Conservation (phyloP, 2,329 filamentous ascomycete species). For the Colletotrichum australisinense region DNA sequence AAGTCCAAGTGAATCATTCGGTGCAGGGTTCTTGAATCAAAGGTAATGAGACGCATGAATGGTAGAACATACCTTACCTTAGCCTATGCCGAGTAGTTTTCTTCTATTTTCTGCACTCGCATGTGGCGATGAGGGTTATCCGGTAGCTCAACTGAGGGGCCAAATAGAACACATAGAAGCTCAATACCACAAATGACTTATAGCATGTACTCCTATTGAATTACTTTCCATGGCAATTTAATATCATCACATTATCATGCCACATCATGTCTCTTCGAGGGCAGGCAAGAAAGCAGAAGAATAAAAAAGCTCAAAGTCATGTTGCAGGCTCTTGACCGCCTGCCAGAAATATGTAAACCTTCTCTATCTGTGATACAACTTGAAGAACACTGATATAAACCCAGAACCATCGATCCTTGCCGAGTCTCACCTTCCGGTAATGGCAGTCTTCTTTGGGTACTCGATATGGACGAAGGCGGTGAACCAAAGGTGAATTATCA, state of each 20-base stretch:
- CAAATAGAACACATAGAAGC: too few species aligned
- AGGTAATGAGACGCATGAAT: neutral
- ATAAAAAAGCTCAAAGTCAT: neutral
- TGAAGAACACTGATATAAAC: neutral
- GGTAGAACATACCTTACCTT: too few species aligned
- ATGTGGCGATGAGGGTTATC: too few species aligned
- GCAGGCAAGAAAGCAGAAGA: neutral
- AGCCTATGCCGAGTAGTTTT: too few species aligned
- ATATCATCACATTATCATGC: too few species aligned
- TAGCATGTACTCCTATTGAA: too few species aligned
- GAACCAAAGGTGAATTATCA: neutral
- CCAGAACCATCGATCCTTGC: neutral
- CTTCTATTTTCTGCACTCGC: too few species aligned
- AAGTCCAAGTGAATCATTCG: neutral
- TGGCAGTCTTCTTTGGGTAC: neutral
- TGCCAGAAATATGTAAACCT: neutral
- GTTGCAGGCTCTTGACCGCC: neutral
- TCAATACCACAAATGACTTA: too few species aligned
- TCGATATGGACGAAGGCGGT: neutral
- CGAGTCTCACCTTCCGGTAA: neutral
- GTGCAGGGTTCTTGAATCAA: neutral
- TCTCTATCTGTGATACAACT: neutral
- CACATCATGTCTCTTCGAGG: too few species aligned
- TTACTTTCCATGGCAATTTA: too few species aligned
- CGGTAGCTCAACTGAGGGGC: too few species aligned